Percentiles rank a stretch among this genome's conserved stretches.
phyloP scores from a whole-genome alignment of 1,284 basidiomycete species.

The Ceratobasidium sp. region DNA sequence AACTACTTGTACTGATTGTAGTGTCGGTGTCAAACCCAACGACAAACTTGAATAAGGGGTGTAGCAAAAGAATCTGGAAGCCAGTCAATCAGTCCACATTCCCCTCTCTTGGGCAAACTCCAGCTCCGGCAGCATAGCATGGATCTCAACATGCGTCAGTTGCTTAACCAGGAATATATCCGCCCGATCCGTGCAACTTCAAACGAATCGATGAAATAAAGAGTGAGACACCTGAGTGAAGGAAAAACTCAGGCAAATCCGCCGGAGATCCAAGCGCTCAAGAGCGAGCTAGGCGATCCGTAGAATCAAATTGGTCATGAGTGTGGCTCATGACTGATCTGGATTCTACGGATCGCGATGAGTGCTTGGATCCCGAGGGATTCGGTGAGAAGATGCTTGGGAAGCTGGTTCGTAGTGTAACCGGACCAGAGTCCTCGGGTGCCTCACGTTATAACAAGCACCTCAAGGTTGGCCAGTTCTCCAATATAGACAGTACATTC shows the following conservation, averaged over 20 bases:
- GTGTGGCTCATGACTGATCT: no score
- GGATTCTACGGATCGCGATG: no score
- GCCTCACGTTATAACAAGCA: neutral
- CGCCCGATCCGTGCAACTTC: slow-evolving; percentile 7
- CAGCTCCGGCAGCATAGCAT: neutral
- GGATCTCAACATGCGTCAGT: slow-evolving; percentile 4
- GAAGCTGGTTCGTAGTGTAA: neutral
- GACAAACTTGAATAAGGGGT: neutral
- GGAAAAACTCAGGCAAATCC: neutral
- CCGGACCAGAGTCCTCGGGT: neutral
- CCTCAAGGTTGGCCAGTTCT: neutral
- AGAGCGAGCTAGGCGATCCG: no score
- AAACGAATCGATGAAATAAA: neutral
- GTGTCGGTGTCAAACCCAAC: neutral
- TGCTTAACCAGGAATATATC: neutral
- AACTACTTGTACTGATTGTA: neutral
- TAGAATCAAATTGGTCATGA: no score
- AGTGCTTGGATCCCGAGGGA: no score
- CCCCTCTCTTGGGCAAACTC: neutral
- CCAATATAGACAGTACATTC: neutral
- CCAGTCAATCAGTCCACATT: neutral
- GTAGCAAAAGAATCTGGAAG: neutral
- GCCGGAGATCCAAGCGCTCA: no score
- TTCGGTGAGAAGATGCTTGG: neutral
- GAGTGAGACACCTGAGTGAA: neutral